Evolutionary conservation across 345 rosid genomes (phyloP).

Genomic region (Arabidopsis thaliana): TAIR10.1 NC_003070.9:23867001-23867500

Average conservation of each 20-base stretch:
- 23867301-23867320: constrained; percentile 84
- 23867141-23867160: constrained; percentile 54
- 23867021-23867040: constrained; percentile 55
- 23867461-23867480: constrained; percentile 69
- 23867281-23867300: constrained; percentile 81
- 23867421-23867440: constrained; percentile 70
- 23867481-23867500: constrained; percentile 83
- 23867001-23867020: constrained; percentile 67
- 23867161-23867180: constrained; percentile 54
- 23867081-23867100: constrained; percentile 71
- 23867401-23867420: constrained; percentile 84
- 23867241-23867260: constrained; percentile 57
- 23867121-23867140: constrained; percentile 61
- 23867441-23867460: constrained; percentile 63
- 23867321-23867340: constrained; percentile 60
- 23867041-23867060: constrained; percentile 67
- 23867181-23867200: constrained; percentile 77
- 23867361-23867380: constrained; percentile 69
- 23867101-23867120: constrained; percentile 85
- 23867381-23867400: constrained; percentile 67
- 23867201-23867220: constrained; percentile 74
- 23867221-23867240: constrained; percentile 63
- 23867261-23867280: constrained; percentile 65
- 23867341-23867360: constrained; percentile 66
- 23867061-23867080: constrained; percentile 61